Evolutionary conservation across 1,139 yeast species (phyloP).

Genomic region (Pichia sp.): DNA sequence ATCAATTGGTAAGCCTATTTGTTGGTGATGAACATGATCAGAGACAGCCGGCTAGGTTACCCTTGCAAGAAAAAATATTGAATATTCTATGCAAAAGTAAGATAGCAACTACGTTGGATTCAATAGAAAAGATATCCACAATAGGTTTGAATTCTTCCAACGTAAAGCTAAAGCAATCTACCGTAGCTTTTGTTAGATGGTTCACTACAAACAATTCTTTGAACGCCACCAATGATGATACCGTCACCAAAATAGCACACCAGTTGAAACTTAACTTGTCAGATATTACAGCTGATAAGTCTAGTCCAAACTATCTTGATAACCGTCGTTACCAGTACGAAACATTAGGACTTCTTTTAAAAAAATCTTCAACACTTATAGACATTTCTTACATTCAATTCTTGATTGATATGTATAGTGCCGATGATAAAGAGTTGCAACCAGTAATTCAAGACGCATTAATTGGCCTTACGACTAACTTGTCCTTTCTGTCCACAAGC

Average conservation of each 20-base stretch:
- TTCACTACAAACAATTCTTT: slow-evolving; percentile 23
- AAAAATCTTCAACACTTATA: slow-evolving; percentile 43
- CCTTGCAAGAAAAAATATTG: slow-evolving; percentile 58
- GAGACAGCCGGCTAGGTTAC: slow-evolving; percentile 50
- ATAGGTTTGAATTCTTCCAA: slow-evolving; percentile 56
- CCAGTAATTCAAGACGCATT: slow-evolving; percentile 71
- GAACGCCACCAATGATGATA: slow-evolving; percentile 32
- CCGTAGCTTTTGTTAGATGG: slow-evolving; percentile 53
- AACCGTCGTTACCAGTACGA: slow-evolving; percentile 70
- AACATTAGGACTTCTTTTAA: slow-evolving; percentile 64
- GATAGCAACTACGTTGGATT: slow-evolving; percentile 40
- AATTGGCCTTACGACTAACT: slow-evolving; percentile 51
- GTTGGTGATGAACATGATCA: slow-evolving; percentile 38
- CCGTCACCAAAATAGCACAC: slow-evolving; percentile 42
- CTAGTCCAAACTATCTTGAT: slow-evolving; percentile 31
- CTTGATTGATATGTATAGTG: slow-evolving; percentile 65
- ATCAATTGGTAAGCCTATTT: slow-evolving; percentile 42
- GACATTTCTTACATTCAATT: slow-evolving; percentile 58
- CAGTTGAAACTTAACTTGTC: slow-evolving; percentile 49
- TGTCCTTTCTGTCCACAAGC: slow-evolving; percentile 39
- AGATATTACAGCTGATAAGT: slow-evolving; percentile 33
- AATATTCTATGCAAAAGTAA: slow-evolving; percentile 49
- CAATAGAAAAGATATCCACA: slow-evolving; percentile 43
- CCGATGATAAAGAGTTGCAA: slow-evolving; percentile 59
- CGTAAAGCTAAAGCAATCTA: slow-evolving; percentile 43